Percentiles rank a stretch among this genome's conserved stretches.
phyloP scores from a whole-genome alignment of 208 protist species.

The Wallacemonas sp. region DNA sequence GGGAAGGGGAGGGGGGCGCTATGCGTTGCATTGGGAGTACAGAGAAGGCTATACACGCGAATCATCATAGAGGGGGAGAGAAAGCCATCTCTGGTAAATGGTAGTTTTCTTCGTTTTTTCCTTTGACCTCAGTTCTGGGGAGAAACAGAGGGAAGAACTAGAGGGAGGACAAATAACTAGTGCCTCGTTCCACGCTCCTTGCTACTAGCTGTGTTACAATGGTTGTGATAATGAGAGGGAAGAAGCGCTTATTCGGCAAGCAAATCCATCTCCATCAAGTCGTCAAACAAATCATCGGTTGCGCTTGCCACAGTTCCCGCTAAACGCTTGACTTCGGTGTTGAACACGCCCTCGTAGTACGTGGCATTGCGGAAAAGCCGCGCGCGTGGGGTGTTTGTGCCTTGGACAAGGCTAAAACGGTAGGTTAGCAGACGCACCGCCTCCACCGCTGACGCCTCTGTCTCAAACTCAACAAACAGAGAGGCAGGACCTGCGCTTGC shows the following conservation, averaged over 20 bases:
- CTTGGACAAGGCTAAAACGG: constrained; percentile 20
- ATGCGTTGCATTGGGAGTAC: no score
- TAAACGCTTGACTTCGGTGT: constrained; percentile 1
- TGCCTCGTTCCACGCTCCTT: no score
- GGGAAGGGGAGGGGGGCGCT: background rate
- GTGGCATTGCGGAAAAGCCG: constrained; percentile 47
- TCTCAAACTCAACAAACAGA: constrained; percentile 69
- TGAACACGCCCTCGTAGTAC: constrained; percentile 42
- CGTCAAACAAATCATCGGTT: constrained; percentile 1
- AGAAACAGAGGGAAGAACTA: background rate
- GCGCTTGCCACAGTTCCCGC: background rate
- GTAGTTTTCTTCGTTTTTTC: constrained; percentile 12
- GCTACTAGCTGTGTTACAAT: no score
- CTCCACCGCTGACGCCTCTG: constrained; percentile 42
- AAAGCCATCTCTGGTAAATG: no score
- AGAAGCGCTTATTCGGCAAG: background rate
- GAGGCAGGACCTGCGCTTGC: constrained; percentile 14
- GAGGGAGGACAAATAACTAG: no score
- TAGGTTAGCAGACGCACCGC: constrained; percentile 44
- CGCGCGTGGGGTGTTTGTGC: constrained; percentile 13
- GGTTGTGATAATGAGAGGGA: background rate
- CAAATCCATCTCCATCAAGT: constrained; percentile 16
- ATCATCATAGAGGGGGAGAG: no score
- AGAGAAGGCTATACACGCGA: no score
- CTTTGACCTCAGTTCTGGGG: background rate